Evolutionary conservation across 164 flowering plant species (phyloP).

Genomic region (grape (Vitis vinifera)): ASM3070453v1 NC_081811.1:28078001-28078500

Average conservation of each 20-base stretch:
- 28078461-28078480: conserved; percentile 66
- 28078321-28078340: conserved; percentile 66
- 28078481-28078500: conserved; percentile 74
- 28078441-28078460: conserved; percentile 74
- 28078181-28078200: conserved; percentile 80
- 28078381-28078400: conserved; percentile 81
- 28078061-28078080: conserved; percentile 80
- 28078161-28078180: conserved; percentile 74
- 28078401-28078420: conserved; percentile 97
- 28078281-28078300: conserved; percentile 70
- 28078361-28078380: conserved; percentile 57
- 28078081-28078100: conserved; percentile 85
- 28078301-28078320: conserved; percentile 70
- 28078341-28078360: conserved; percentile 70
- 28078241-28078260: conserved; percentile 76
- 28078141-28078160: conserved; percentile 54
- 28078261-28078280: conserved; percentile 65
- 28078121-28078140: conserved; percentile 23
- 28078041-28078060: conserved; percentile 69
- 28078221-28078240: conserved; percentile 52
- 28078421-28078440: conserved; percentile 59
- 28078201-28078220: conserved; percentile 59
- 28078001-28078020: conserved; percentile 85
- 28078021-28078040: conserved; percentile 52
- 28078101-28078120: conserved; percentile 81